Evolutionary conservation across 805 yeast species (phyloP).

Genomic region (Dipodascopsis tothii): DNA sequence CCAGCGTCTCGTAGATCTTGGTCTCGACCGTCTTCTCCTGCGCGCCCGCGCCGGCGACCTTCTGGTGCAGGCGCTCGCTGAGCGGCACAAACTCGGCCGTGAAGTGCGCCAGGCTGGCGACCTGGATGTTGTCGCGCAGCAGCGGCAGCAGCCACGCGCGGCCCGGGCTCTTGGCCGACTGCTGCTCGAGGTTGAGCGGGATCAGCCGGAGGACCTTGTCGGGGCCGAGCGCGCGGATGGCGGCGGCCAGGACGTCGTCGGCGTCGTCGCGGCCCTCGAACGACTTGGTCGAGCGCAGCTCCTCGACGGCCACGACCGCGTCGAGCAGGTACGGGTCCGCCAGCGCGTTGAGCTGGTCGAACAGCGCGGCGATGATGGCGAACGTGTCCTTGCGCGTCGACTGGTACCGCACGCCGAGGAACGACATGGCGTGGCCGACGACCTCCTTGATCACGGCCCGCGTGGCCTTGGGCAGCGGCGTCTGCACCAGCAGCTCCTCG

Average conservation of each 20-base stretch:
- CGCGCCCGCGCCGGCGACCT: constrained; percentile 23
- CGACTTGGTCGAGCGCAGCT: constrained; percentile 75
- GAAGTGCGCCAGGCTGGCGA: constrained; percentile 61
- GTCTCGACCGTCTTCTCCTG: constrained; percentile 53
- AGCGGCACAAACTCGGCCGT: constrained; percentile 60
- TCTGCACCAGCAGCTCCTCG: constrained; percentile 47
- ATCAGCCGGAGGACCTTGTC: constrained; percentile 64
- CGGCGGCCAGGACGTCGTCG: constrained; percentile 72
- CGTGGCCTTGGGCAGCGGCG: constrained; percentile 15
- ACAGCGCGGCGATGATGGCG: constrained; percentile 55
- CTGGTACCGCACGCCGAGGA: constrained; percentile 47
- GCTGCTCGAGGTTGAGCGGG: constrained; percentile 68
- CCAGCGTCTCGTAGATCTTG: constrained; percentile 74
- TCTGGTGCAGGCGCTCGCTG: constrained; percentile 28
- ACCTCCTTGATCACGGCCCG: constrained; percentile 41
- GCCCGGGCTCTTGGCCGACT: constrained; percentile 45
- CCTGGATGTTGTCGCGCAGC: constrained; percentile 74
- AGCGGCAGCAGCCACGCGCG: constrained; percentile 94
- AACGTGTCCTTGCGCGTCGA: constrained; percentile 68
- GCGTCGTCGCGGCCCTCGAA: constrained; percentile 66
- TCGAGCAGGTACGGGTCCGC: constrained; percentile 63
- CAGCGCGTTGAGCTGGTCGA: constrained; percentile 56
- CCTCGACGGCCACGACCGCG: constrained; percentile 67
- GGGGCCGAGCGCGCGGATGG: constrained; percentile 78
- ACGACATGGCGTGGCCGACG: constrained; percentile 21